Evolutionary conservation across 1,139 yeast genomes (phyloP), one percentile per base, ranked within the genome.

Genomic region (Candida sp.): DNA sequence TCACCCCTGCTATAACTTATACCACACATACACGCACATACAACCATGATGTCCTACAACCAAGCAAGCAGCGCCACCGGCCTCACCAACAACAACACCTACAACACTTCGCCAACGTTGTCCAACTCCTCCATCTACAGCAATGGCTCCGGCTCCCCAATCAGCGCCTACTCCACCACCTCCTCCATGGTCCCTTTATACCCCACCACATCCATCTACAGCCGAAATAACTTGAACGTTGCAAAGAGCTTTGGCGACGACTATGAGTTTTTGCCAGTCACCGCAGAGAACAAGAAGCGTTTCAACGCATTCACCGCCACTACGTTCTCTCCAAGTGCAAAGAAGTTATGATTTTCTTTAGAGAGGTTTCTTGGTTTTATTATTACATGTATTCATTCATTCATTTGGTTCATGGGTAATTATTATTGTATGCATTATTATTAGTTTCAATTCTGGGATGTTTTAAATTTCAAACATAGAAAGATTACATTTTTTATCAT

Each of bases 251-350:
- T 38, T 38, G 42, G 42, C 27, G 90, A 85, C 62, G 90, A 85
- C 62, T 63, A 84, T 63, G 88, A 84, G 65, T 85, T 84, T 59
- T 49, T 47, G 62, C 73, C 73, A n/a, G 60, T 65, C 2, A 51
- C 60, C 22, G 69, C 66, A 54, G 82, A 77, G 62, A 26, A 26
- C 8, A 38, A 38, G 31, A 38, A 38, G 27, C 42, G 42, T 26
- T 84, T 83, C 67, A 83, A 84, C 62, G 86, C 88, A 3, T 83
- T 83, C 62, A 82, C 87, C 3, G 83, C 87, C 1, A 66, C 80
- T 34, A 74, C 80, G 2, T 84, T 83, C 59, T 78, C 84, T 25
- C 88, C 88, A 28, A 27, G 35, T 38, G 26, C 44, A 39, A 23
- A 27, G 38, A 34, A 35, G 8, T 35, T 26, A 37, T 31, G 31